phyloP scores from a whole-genome alignment of 140 eudicot genomes.

The Anethum foeniculum region DNA sequence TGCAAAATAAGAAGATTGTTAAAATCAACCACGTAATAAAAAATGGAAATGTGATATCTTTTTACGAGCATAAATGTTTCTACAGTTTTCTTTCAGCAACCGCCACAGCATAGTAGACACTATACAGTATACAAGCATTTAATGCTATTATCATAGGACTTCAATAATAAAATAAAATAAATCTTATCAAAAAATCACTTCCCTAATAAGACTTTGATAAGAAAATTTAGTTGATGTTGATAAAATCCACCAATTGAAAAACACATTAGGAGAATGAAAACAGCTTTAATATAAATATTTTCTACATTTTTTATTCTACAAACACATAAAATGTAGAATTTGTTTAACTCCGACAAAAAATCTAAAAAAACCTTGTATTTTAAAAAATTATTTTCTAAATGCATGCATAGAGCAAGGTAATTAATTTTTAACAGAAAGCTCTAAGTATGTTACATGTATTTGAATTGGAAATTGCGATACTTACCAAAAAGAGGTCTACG shows the following conservation, averaged over 20 bases:
- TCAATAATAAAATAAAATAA: not conserved
- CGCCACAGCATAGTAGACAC: not conserved
- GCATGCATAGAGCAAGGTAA: not conserved
- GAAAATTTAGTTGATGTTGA: not conserved
- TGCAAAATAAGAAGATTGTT: slow-evolving; percentile 12
- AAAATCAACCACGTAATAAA: not conserved
- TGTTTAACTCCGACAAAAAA: not conserved
- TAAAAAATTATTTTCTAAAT: not conserved
- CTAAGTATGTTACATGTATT: not conserved
- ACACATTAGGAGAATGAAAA: not conserved
- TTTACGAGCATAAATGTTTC: not conserved
- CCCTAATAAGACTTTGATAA: not conserved
- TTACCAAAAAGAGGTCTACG: not conserved
- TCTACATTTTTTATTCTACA: not conserved
- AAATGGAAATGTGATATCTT: not conserved
- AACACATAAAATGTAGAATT: not conserved
- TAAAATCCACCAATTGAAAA: not conserved
- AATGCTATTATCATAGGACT: not conserved
- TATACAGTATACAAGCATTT: not conserved
- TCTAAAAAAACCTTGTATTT: not conserved
- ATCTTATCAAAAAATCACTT: not conserved
- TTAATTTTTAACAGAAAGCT: not conserved
- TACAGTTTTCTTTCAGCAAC: not conserved
- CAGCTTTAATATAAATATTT: not conserved
- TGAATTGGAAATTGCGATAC: too few relatives aligned